A percentile compares a stretch with the other conserved stretches of the same genome.
These are phyloP conservation scores for Zymoseptoria brevis DNA, from an alignment of 2,329 filamentous ascomycete genomes.

Conservation along the genomic window DNA sequence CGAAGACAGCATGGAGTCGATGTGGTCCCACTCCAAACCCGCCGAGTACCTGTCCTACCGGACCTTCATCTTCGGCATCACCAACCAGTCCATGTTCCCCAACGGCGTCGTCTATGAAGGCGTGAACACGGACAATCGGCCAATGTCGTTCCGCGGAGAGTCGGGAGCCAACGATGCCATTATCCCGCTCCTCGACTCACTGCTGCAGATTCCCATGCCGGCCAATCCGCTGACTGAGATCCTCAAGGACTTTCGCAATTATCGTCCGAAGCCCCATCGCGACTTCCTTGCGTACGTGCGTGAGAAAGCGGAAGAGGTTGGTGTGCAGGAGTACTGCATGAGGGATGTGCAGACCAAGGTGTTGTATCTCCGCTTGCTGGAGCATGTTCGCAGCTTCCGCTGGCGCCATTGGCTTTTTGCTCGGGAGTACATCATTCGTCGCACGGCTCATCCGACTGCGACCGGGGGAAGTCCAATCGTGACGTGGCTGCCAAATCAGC, in stretches of 20 bases:
- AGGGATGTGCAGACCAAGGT: slow-evolving; percentile 29
- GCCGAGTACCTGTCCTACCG: slow-evolving; percentile 81
- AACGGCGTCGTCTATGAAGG: slow-evolving; percentile 85
- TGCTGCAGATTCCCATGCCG: slow-evolving; percentile 81
- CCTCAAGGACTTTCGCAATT: slow-evolving; percentile 78
- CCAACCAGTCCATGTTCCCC: slow-evolving; percentile 87
- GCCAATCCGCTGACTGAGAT: slow-evolving; percentile 82
- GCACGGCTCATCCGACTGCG: slow-evolving; percentile 65
- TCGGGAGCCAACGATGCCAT: slow-evolving; percentile 93
- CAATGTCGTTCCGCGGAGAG: slow-evolving; percentile 80
- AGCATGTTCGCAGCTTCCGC: slow-evolving; percentile 72
- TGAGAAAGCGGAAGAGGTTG: slow-evolving; percentile 42
- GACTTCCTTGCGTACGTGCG: slow-evolving; percentile 70
- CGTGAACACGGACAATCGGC: slow-evolving; percentile 55
- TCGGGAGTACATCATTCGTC: slow-evolving; percentile 74
- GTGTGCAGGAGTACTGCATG: slow-evolving; percentile 50
- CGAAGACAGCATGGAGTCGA: slow-evolving; percentile 40
- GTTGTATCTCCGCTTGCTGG: slow-evolving; percentile 45
- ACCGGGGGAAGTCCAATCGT: slow-evolving; percentile 77
- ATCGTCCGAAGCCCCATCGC: slow-evolving; percentile 81
- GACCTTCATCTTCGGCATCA: slow-evolving; percentile 96
- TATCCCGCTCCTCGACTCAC: slow-evolving; percentile 76
- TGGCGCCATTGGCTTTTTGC: slow-evolving; percentile 85
- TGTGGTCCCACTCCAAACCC: slow-evolving; percentile 87
- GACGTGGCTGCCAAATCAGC: slow-evolving; percentile 76